Evolutionary conservation across 345 rosid species (phyloP), one percentile per base, ranked within the genome.

Genomic region (Lepidium aucheri): DNA sequence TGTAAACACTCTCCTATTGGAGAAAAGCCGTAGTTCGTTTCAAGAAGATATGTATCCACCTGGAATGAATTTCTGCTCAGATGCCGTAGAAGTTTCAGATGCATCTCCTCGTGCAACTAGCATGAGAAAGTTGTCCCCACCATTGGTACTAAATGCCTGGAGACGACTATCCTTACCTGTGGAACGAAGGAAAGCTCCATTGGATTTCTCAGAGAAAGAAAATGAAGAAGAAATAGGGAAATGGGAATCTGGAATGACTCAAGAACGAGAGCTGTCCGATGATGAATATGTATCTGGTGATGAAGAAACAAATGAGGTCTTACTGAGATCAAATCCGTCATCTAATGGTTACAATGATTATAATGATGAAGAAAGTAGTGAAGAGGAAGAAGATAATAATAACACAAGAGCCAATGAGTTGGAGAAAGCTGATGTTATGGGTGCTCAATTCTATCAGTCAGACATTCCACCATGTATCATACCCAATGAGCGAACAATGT

Each of bases 401-500:
- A 54, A 16, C 35, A 20, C 43, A 57, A 39, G 39, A 44, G 56
- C 17, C 40, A 30, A 50, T 74, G 53, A 9, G 18, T 26, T 67
- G 64, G 73, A 42, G 35, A 30, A 49, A 68, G 63, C 45, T 4
- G 36, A 70, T 53, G 53, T 40, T 54, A 34, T 11, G 1, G 39
- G 42, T 63, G 51, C 58, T 75, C 62, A 70, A 43, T 70, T 65
- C 36, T 49, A 76, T 65, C 80, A 52, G 40, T 75, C 80, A 36
- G 74, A 69, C 32, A 70, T 79, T 76, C 67, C 83, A 67, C 85
- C 42, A 20, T 65, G 81, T 73, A 76, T 68, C 66, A 71, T 63
- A 50, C 84, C 77, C 69, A 73, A 70, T 38, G 81, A 60, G 54
- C 78, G 75, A 62, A 74, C 76, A 32, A 79, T 84, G 69, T 83